These are phyloP conservation scores for Astragalus glycyphyllos DNA, from an alignment of 306 rosid species.

Conservation along the genomic window DNA sequence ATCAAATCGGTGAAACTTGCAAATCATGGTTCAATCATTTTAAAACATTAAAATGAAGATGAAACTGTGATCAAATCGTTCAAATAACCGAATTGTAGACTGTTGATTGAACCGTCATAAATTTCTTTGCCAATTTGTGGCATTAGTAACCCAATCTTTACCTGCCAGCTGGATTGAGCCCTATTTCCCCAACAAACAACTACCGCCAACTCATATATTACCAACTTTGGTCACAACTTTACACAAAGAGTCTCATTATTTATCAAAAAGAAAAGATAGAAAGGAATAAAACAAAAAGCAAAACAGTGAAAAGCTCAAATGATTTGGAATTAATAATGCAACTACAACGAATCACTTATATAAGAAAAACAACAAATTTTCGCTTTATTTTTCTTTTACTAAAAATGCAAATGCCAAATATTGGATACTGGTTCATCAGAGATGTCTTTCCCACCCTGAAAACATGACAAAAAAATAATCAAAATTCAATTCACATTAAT, in stretches of 20 bases:
- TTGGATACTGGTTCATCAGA: constrained; percentile 95
- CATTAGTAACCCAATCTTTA: background rate
- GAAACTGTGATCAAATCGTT: no score
- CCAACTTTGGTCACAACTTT: background rate
- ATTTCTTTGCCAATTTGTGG: background rate
- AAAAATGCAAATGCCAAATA: constrained; percentile 38
- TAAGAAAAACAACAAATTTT: constrained; percentile 14
- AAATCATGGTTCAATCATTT: no score
- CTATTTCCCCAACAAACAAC: constrained; percentile 21
- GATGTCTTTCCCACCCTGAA: constrained; percentile 96
- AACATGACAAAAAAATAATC: constrained; percentile 21
- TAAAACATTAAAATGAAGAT: no score
- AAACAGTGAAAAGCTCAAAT: constrained; percentile 39
- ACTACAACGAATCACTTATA: constrained; percentile 4
- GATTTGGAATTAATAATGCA: constrained; percentile 33
- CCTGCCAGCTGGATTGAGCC: constrained; percentile 39
- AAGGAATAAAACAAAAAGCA: constrained; percentile 20
- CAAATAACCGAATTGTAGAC: no score
- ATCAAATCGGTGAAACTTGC: no score
- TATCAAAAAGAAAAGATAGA: background rate
- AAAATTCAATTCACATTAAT: constrained; percentile 12
- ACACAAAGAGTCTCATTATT: background rate
- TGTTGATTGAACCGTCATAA: no score
- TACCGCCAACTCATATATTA: constrained; percentile 38
- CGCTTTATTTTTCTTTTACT: background rate